Conservation (phyloP, 2,329 filamentous ascomycete genomes). For the Ophiostoma angusticollis region DNA sequence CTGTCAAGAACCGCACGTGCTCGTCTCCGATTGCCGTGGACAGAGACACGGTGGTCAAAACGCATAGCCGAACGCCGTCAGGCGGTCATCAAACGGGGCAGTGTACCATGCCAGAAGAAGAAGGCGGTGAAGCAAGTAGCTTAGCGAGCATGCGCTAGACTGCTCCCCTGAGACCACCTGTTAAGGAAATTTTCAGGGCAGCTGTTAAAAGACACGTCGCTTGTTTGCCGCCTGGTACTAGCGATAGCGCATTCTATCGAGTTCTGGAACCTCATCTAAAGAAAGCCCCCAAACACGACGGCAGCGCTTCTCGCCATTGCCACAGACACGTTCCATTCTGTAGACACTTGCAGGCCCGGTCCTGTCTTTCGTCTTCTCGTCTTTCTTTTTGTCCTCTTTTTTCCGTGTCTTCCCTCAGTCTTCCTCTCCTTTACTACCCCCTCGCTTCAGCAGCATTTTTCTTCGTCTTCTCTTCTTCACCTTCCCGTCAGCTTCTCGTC, state of each 20-base stretch:
- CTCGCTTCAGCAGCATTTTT: background rate
- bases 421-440: background rate
- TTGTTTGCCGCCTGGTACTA: slow-evolving; percentile 7
- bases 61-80: background rate
- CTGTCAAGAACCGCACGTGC: no score
- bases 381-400: background rate
- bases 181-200: background rate
- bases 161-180: no score
- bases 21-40: no score
- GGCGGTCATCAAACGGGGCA: background rate
- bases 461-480: background rate
- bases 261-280: slow-evolving; percentile 4
- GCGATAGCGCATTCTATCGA: no score
- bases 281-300: background rate
- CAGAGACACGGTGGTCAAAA: background rate
- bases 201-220: slow-evolving; percentile 12
- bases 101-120: background rate
- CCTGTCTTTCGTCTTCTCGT: background rate
- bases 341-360: no score
- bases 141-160: no score
- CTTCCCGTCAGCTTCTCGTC: background rate
- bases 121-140: background rate
- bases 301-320: no score
- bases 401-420: no score
- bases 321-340: no score